Evolutionary conservation across 2,329 filamentous ascomycete species (phyloP), one percentile per base, ranked within the genome.

Genomic region (Xylariaceae sp.): DNA sequence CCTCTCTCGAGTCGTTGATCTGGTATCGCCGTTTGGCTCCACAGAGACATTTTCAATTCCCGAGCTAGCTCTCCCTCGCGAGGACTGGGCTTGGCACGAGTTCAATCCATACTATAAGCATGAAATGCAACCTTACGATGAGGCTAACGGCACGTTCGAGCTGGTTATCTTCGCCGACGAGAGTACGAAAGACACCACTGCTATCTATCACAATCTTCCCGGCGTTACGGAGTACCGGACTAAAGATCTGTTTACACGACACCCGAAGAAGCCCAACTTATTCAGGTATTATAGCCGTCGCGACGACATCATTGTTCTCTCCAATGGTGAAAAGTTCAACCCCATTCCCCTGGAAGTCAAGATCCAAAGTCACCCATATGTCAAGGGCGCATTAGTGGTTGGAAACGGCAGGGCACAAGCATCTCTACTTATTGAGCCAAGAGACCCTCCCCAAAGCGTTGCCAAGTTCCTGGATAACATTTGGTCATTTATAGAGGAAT

Each of bases 271-370:
- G 2, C 61, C 67, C 0, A 50, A 61, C 20, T 64, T 75, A 1
- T 79, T 70, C 69, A 70, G 66, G 7, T 77, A 68, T 54, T 55
- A 69, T 19, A 74, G 74, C 1, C 70, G 76, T 1, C 56, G 58
- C 4, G 76, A 79, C 48, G 77, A 79, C 59, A 70, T 77, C 14
- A 72, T 79, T 18, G 74, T 78, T 0, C 63, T 78, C 3, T 70
- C 68, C 18, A 78, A 75, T 45, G 76, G 77, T 1, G 75, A 78
- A 47, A 62, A 62, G 52, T 50, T 60, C 47, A 62, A 62, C n/a
- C 60, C 57, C 0, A 14, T 62, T 5, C 54, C 51, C 47, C 16
- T 40, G 20, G 26, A 60, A 20, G 2, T 50, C 2, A 19, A 14
- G n/a, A 16, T 61, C 2, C 58, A 59, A 20, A 21, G 26, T 4